Conservation (phyloP, 192 early-diverging fungal species). For the Coemansia interrupta region DNA sequence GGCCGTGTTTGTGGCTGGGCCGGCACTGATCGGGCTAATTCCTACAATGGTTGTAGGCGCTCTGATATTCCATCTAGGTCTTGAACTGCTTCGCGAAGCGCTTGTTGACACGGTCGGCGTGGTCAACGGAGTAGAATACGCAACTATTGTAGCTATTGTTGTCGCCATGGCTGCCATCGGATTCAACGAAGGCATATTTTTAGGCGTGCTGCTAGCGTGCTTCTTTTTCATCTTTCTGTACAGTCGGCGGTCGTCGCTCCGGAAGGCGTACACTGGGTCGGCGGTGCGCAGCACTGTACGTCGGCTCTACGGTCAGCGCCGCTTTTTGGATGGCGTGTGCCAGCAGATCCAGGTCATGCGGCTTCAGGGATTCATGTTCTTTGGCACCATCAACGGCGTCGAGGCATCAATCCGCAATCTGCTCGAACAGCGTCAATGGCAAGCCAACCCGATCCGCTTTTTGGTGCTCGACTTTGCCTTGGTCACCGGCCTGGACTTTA, state of each 20-base stretch:
- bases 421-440: slow-evolving; percentile 64
- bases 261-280: slow-evolving; percentile 64
- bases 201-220: slow-evolving; percentile 90
- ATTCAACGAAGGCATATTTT: slow-evolving; percentile 95
- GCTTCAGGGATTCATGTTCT: slow-evolving; percentile 95
- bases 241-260: slow-evolving; percentile 61
- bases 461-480: slow-evolving; percentile 85
- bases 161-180: slow-evolving; percentile 83
- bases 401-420: slow-evolving; percentile 67
- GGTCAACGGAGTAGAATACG: slow-evolving; percentile 85
- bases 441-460: slow-evolving; percentile 72
- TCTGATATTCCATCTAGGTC: slow-evolving; percentile 92
- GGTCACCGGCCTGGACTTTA: slow-evolving; percentile 86
- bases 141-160: slow-evolving; percentile 83
- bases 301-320: slow-evolving; percentile 81
- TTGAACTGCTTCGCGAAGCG: slow-evolving; percentile 90
- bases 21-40: slow-evolving; percentile 84
- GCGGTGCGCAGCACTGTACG: slow-evolving; percentile 82
- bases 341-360: slow-evolving; percentile 83
- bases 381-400: slow-evolving; percentile 87
- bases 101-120: slow-evolving; percentile 81
- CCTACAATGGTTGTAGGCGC: slow-evolving; percentile 93
- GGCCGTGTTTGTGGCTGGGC: slow-evolving; percentile 76
- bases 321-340: slow-evolving; percentile 78
- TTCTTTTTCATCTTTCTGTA: slow-evolving; percentile 89